Evolutionary conservation across 495 filamentous ascomycete species (phyloP).

Genomic region (Cercophora newfieldiana): DNA sequence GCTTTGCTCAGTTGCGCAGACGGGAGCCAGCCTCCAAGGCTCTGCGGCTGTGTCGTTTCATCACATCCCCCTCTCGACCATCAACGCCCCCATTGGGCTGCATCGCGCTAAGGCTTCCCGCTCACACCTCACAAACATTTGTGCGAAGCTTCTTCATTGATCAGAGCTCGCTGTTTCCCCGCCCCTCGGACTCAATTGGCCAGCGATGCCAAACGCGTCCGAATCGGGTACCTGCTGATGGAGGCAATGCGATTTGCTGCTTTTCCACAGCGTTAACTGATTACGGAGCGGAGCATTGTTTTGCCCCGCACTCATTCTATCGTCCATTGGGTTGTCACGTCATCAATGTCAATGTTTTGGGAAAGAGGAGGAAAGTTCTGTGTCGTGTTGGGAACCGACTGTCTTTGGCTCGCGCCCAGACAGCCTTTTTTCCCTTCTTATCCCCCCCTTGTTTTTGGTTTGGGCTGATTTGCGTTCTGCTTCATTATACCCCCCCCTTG

Average conservation of each 20-base stretch:
- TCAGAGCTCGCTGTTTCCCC: background rate
- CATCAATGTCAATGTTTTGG: background rate
- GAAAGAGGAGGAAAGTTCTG: background rate
- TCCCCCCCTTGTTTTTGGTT: background rate
- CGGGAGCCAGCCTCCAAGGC: background rate
- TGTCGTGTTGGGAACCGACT: background rate
- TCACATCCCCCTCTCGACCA: background rate
- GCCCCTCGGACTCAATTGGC: background rate
- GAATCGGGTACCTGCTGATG: background rate
- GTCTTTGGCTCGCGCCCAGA: constrained; percentile 3
- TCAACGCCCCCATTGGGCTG: background rate
- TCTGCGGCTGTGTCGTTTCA: constrained; percentile 6
- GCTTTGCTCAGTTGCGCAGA: constrained; percentile 1
- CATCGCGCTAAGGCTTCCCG: background rate
- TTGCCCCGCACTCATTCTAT: background rate
- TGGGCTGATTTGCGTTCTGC: background rate
- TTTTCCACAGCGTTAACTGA: background rate
- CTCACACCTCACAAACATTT: background rate
- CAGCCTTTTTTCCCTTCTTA: background rate
- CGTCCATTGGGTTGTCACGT: background rate
- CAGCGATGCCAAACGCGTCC: background rate
- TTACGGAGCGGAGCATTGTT: background rate
- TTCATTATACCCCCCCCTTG: constrained; percentile 16
- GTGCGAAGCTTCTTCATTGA: background rate
- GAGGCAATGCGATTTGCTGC: background rate